Evolutionary conservation across 1,139 yeast species (phyloP).

Genomic region (Suhomyces taliae): DNA sequence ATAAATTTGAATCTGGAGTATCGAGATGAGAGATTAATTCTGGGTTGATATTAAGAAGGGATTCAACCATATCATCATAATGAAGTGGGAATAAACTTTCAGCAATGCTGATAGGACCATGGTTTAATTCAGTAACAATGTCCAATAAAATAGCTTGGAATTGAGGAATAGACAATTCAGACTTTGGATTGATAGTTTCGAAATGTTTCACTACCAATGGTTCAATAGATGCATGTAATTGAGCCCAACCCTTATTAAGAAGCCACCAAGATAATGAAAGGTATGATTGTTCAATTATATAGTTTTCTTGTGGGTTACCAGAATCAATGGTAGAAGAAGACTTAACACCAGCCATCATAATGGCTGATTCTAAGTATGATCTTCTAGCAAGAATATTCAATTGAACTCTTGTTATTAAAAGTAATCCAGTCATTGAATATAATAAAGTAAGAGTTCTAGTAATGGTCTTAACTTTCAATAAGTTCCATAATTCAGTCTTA

Average conservation of each 20-base stretch:
- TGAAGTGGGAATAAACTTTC: constrained; percentile 40
- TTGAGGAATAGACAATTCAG: constrained; percentile 63
- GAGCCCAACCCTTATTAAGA: constrained; percentile 79
- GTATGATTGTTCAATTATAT: constrained; percentile 75
- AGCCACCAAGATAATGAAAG: constrained; percentile 94
- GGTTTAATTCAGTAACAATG: constrained; percentile 17
- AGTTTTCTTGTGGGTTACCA: constrained; percentile 33
- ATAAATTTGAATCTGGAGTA: constrained; percentile 39
- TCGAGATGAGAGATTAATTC: constrained; percentile 42
- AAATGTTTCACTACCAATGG: constrained; percentile 61
- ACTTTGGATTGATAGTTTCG: constrained; percentile 65
- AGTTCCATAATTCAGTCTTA: constrained; percentile 83
- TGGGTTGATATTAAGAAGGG: constrained; percentile 47
- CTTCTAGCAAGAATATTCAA: constrained; percentile 85
- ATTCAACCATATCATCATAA: constrained; percentile 43
- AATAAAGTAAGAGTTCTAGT: constrained; percentile 72
- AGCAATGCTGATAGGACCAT: constrained; percentile 22
- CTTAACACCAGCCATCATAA: constrained; percentile 56
- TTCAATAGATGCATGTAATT: constrained; percentile 55
- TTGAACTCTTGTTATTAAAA: constrained; percentile 79
- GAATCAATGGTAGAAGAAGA: constrained; percentile 10
- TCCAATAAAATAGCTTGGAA: constrained; percentile 37
- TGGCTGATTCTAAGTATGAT: constrained; percentile 79
- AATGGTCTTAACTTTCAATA: constrained; percentile 71
- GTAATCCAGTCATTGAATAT: constrained; percentile 67